Conservation (phyloP, 257 asterid species). For the Solanum paucissectum region DNA sequence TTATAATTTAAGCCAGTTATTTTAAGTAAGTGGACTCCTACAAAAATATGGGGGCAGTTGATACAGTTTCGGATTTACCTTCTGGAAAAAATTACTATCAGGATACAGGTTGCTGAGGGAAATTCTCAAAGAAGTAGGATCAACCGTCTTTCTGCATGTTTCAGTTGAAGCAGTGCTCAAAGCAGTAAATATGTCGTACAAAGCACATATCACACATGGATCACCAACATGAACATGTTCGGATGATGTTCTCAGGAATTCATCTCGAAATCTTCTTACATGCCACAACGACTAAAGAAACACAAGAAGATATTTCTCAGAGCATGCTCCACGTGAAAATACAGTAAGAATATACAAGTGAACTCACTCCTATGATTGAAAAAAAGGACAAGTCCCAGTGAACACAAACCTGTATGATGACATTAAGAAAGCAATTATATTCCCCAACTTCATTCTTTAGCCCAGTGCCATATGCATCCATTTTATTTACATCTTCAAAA, state of each 20-base stretch:
- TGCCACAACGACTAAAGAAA: constrained; percentile 83
- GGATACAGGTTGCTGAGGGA: constrained; percentile 92
- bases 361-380: background rate
- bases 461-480: constrained; percentile 71
- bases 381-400: background rate
- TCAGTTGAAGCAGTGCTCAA: constrained; percentile 46
- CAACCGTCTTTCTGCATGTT: constrained; percentile 54
- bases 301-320: constrained; percentile 3
- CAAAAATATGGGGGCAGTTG: background rate
- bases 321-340: constrained; percentile 6
- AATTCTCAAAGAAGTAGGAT: constrained; percentile 82
- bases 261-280: constrained; percentile 69
- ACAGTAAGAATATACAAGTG: constrained; percentile 1
- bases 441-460: constrained; percentile 90
- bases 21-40: background rate
- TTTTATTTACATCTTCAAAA: constrained; percentile 20
- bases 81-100: constrained; percentile 83
- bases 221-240: constrained; percentile 86
- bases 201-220: constrained; percentile 90
- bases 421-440: constrained; percentile 96
- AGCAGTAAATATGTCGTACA: constrained; percentile 70
- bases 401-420: constrained; percentile 84
- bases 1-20: background rate
- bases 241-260: constrained; percentile 58
- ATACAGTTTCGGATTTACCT: constrained; percentile 35